A percentile compares a stretch with the other conserved stretches of the same genome.
These are phyloP conservation scores for Lachnellula suecica DNA, from an alignment of 2,329 filamentous ascomycete genomes.

Conservation along the genomic window DNA sequence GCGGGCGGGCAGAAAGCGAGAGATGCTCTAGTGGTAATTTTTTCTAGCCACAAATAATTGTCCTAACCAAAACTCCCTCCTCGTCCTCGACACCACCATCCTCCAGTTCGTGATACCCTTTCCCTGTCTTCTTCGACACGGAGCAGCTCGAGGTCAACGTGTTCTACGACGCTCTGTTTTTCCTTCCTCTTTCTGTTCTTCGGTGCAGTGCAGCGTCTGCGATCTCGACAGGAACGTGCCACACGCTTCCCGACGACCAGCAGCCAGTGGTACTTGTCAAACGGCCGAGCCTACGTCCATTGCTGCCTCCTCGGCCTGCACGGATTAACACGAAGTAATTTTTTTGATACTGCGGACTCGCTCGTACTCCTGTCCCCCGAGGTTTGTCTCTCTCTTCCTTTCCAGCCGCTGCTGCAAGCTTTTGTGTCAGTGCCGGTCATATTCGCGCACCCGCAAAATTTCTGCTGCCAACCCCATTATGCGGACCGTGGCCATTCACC, in stretches of 20 bases:
- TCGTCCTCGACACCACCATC: background rate
- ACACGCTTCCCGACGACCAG: constrained; percentile 13
- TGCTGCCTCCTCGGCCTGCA: constrained; percentile 11
- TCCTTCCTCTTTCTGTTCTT: constrained; percentile 2
- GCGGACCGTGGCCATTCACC: constrained; percentile 1
- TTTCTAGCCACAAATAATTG: background rate
- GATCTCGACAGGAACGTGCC: constrained; percentile 18
- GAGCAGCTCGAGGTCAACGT: constrained; percentile 8
- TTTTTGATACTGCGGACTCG: constrained; percentile 5
- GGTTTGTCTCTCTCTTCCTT: constrained; percentile 13
- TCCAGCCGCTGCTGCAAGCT: constrained; percentile 7
- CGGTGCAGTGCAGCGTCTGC: constrained; percentile 5
- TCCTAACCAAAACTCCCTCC: background rate
- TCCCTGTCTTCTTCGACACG: too few relatives aligned
- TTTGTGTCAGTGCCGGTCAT: constrained; percentile 8
- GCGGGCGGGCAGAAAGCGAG: too few relatives aligned
- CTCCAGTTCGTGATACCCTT: too few relatives aligned
- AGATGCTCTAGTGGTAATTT: background rate
- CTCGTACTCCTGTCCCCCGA: constrained; percentile 13
- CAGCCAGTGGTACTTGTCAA: constrained; percentile 17
- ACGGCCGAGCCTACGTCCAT: constrained; percentile 16
- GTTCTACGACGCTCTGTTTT: constrained; percentile 3
- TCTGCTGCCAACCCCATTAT: constrained; percentile 4
- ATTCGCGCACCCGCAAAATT: constrained; percentile 20
- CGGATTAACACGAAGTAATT: constrained; percentile 14